phyloP scores from a whole-genome alignment of 83 land plant genomes.

The Diphasiastrum complanatum region DNA sequence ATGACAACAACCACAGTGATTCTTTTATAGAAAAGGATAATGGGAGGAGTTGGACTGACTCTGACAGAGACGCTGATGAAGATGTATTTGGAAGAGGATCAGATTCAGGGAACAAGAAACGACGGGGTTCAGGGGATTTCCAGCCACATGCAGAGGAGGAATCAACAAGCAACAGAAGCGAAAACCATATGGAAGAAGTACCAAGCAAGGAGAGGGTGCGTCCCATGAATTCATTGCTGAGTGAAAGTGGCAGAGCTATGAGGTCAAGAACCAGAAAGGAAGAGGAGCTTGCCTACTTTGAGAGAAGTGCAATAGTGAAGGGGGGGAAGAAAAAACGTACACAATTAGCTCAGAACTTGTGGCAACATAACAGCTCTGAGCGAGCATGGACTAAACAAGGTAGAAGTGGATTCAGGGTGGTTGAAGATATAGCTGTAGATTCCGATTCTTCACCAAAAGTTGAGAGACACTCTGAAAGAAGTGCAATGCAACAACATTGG shows the following conservation, averaged over 20 bases:
- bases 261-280: background rate
- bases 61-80: too few relatives aligned
- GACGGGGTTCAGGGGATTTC: slow-evolving; percentile 13
- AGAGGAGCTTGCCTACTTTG: background rate
- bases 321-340: background rate
- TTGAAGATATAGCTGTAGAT: slow-evolving; percentile 2
- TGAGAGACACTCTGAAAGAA: background rate
- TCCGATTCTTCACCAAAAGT: slow-evolving; percentile 6
- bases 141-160: slow-evolving; percentile 1
- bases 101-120: slow-evolving; percentile 5
- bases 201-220: slow-evolving; percentile 1
- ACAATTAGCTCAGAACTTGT: background rate
- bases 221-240: background rate
- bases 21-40: too few relatives aligned
- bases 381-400: background rate
- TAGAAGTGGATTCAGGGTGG: slow-evolving; percentile 3
- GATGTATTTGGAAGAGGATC: too few relatives aligned
- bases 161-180: slow-evolving; percentile 2
- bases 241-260: background rate
- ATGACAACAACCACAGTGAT: too few relatives aligned
- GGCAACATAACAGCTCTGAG: background rate
- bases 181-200: background rate
- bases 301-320: background rate
- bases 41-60: too few relatives aligned
- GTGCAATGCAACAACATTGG: slow-evolving; percentile 2